A percentile compares a stretch with the other conserved stretches of the same genome.
These are phyloP conservation scores for Trichoderma cornu-damae DNA, from an alignment of 2,329 filamentous ascomycete species.

Conservation along the genomic window DNA sequence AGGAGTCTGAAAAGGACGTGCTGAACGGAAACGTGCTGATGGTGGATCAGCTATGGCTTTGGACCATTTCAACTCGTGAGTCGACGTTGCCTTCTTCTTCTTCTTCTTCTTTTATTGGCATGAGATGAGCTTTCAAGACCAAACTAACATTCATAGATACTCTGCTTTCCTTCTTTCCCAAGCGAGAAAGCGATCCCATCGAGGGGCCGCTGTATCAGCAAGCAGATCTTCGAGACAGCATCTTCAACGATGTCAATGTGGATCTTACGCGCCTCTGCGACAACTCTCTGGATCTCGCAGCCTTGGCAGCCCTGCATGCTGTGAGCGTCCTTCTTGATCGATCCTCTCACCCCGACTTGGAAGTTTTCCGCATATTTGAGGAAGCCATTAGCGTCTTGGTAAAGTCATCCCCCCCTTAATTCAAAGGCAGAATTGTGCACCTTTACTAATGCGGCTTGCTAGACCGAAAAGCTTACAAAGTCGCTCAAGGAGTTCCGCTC, in stretches of 20 bases:
- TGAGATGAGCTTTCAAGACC: too few relatives aligned
- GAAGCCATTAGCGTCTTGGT: slow-evolving; percentile 61
- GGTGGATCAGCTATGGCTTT: slow-evolving; percentile 62
- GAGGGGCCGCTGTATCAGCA: slow-evolving; percentile 55
- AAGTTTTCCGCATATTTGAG: slow-evolving; percentile 61
- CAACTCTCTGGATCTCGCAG: slow-evolving; percentile 57
- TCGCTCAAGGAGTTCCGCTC: slow-evolving; percentile 59
- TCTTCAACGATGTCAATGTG: slow-evolving; percentile 62
- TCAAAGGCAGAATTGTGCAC: not conserved
- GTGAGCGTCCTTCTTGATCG: slow-evolving; percentile 57
- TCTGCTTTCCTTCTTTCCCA: slow-evolving; percentile 51
- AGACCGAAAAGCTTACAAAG: slow-evolving; percentile 59
- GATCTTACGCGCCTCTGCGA: slow-evolving; percentile 59
- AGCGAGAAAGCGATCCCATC: slow-evolving; percentile 48
- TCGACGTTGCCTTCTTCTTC: too few relatives aligned
- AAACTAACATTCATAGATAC: slow-evolving; percentile 38
- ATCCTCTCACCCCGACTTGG: slow-evolving; percentile 55
- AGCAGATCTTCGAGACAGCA: slow-evolving; percentile 57
- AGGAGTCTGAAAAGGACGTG: slow-evolving; percentile 34
- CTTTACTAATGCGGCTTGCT: not conserved
- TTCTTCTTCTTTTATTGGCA: not conserved
- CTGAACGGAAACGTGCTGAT: slow-evolving; percentile 57
- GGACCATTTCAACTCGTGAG: slow-evolving; percentile 51
- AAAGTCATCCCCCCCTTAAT: not conserved
- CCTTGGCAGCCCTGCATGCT: slow-evolving; percentile 56